A percentile compares a stretch with the other conserved stretches of the same genome.
Conservation (phyloP, 768 basidiomycete genomes). For the Gelatoporia subvermispora region DNA sequence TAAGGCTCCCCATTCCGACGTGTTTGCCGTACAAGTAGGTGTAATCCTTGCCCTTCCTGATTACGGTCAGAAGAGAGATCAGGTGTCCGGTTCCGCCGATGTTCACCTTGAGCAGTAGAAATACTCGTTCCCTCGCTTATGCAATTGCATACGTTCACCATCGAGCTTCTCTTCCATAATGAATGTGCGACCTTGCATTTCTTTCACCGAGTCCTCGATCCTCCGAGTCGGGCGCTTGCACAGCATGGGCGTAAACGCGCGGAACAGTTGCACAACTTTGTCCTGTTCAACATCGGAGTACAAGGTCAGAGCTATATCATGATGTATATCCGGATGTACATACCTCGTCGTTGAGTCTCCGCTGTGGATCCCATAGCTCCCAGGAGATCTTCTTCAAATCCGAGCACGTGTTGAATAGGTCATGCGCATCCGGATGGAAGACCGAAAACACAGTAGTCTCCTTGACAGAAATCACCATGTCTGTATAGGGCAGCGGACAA, state of each 20-base stretch:
- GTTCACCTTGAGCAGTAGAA: slow-evolving; percentile 88
- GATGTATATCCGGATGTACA: neutral
- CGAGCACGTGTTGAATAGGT: slow-evolving; percentile 93
- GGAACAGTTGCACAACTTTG: slow-evolving; percentile 77
- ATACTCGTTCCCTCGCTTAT: slow-evolving; percentile 87
- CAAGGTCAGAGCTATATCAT: neutral
- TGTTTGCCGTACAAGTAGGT: slow-evolving; percentile 89
- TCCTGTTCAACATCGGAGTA: slow-evolving; percentile 43
- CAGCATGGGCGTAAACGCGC: slow-evolving; percentile 91
- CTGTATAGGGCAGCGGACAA: slow-evolving; percentile 32
- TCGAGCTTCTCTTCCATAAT: slow-evolving; percentile 97
- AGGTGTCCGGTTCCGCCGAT: neutral
- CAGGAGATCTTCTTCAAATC: slow-evolving; percentile 92
- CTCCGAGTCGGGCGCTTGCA: slow-evolving; percentile 83
- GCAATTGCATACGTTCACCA: slow-evolving; percentile 93
- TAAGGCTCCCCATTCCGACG: slow-evolving; percentile 78
- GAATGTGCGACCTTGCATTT: slow-evolving; percentile 77
- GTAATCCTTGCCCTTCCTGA: slow-evolving; percentile 86
- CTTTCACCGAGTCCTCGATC: slow-evolving; percentile 78
- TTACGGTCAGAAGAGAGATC: too few relatives aligned
- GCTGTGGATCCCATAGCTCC: slow-evolving; percentile 75
- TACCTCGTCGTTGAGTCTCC: slow-evolving; percentile 60
- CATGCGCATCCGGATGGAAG: slow-evolving; percentile 92
- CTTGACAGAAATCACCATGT: slow-evolving; percentile 88
- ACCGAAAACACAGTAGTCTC: slow-evolving; percentile 89